A percentile compares a stretch with the other conserved stretches of the same genome.
Evolutionary conservation across 2,329 filamentous ascomycete species (phyloP).

Genomic region (Fusarium sp.): DNA sequence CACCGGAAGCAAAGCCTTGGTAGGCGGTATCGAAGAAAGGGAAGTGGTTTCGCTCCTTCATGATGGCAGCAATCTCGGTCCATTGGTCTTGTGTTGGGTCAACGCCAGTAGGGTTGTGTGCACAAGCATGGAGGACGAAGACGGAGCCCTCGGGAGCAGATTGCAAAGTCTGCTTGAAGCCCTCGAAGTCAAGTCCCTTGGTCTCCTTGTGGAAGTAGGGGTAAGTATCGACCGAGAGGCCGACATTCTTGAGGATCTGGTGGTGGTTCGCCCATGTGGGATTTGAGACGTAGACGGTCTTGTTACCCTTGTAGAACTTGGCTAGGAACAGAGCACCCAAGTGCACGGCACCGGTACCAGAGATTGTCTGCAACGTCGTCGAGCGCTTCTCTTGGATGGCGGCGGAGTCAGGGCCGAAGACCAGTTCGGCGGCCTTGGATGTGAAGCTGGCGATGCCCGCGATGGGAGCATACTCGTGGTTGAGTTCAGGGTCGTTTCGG

Average conservation of each 20-base stretch:
- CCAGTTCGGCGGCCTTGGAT: slow-evolving; percentile 88
- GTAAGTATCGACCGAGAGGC: slow-evolving; percentile 82
- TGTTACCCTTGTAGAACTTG: slow-evolving; percentile 85
- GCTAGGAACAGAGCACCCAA: slow-evolving; percentile 93
- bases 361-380: slow-evolving; percentile 91
- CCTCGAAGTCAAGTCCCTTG: slow-evolving; percentile 91
- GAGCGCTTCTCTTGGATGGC: slow-evolving; percentile 87
- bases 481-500: slow-evolving; percentile 87
- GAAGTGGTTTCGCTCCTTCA: slow-evolving; percentile 86
- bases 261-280: slow-evolving; percentile 99
- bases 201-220: slow-evolving; percentile 94
- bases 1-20: slow-evolving; percentile 96
- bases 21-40: slow-evolving; percentile 99
- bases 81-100: slow-evolving; percentile 95
- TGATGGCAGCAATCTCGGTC: slow-evolving; percentile 85
- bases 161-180: slow-evolving; percentile 80
- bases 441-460: slow-evolving; percentile 89
- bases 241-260: slow-evolving; percentile 96
- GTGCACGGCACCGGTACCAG: slow-evolving; percentile 95
- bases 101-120: slow-evolving; percentile 97
- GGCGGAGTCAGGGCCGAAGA: slow-evolving; percentile 83
- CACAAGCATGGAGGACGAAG: slow-evolving; percentile 93
- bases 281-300: slow-evolving; percentile 88
- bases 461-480: slow-evolving; percentile 99
- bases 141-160: slow-evolving; percentile 83